Conservation (phyloP, 768 basidiomycete genomes). For the Boletus vinaceobasis region DNA sequence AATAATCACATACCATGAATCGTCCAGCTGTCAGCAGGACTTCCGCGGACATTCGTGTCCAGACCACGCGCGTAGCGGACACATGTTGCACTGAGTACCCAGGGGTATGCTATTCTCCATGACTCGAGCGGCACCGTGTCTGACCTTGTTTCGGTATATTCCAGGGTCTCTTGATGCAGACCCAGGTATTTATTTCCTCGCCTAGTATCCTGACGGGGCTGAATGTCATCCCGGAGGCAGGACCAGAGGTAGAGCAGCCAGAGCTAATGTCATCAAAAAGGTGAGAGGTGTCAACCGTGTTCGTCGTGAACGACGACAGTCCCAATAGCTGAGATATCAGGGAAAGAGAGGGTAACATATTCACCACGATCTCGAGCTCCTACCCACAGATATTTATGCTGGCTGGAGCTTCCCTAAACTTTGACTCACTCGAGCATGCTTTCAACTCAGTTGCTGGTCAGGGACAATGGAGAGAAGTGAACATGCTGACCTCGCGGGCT, state of each 20-base stretch:
- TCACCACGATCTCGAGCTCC: background rate
- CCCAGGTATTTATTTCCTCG: constrained; percentile 35
- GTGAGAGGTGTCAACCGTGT: constrained; percentile 18
- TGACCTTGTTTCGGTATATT: background rate
- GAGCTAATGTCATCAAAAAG: constrained; percentile 40
- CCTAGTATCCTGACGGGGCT: background rate
- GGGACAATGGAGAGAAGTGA: background rate
- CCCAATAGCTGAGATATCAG: constrained; percentile 23
- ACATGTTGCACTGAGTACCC: constrained; percentile 66
- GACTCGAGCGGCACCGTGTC: background rate
- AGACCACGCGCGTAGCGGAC: constrained; percentile 44
- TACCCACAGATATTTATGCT: constrained; percentile 9
- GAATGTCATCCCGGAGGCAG: constrained; percentile 31
- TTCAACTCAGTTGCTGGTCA: background rate
- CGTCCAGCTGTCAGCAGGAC: constrained; percentile 69
- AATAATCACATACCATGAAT: constrained; percentile 54
- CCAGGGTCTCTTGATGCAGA: constrained; percentile 60
- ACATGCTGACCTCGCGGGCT: background rate
- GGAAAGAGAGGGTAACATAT: constrained; percentile 20
- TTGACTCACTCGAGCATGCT: background rate
- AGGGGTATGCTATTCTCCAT: constrained; percentile 43
- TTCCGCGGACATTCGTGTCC: constrained; percentile 59
- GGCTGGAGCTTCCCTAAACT: background rate
- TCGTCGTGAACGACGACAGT: constrained; percentile 17
- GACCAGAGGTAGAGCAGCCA: constrained; percentile 48